phyloP scores from a whole-genome alignment of 768 basidiomycete genomes.

The Leccinum uliginosum region DNA sequence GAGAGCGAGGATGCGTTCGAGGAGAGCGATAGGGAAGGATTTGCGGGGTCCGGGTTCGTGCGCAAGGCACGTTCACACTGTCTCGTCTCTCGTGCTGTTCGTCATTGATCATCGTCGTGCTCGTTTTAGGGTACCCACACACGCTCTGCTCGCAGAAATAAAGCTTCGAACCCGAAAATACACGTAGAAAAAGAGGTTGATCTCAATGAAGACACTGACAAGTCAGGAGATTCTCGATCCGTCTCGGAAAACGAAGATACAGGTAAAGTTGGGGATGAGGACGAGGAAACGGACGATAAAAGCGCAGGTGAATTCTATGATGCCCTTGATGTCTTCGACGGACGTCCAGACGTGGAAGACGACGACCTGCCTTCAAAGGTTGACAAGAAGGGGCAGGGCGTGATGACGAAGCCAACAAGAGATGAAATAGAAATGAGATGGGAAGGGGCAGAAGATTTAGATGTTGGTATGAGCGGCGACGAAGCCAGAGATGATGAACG shows the following conservation, averaged over 20 bases:
- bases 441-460: conserved; percentile 7
- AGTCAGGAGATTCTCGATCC: conserved; percentile 17
- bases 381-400: background rate
- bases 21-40: conserved; percentile 76
- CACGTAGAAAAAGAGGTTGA: conserved; percentile 51
- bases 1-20: conserved; percentile 84
- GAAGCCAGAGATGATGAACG: conserved; percentile 32
- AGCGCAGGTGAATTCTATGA: conserved; percentile 58
- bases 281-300: conserved; percentile 43
- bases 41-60: conserved; percentile 53
- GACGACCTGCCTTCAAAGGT: conserved; percentile 9
- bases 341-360: conserved; percentile 41
- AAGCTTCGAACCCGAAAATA: conserved; percentile 25
- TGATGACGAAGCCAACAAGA: conserved; percentile 51
- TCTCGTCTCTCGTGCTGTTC: background rate
- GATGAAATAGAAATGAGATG: conserved; percentile 36
- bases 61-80: conserved; percentile 8
- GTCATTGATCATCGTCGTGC: background rate
- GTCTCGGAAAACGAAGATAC: conserved; percentile 27
- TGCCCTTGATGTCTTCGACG: conserved; percentile 63
- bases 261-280: conserved; percentile 23
- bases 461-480: conserved; percentile 35
- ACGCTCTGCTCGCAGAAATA: conserved; percentile 10
- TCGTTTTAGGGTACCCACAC: conserved; percentile 17
- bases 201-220: conserved; percentile 54